Base-by-base conservation (phyloP, 1,284 basidiomycete genomes). In the Puccinia horiana region DNA sequence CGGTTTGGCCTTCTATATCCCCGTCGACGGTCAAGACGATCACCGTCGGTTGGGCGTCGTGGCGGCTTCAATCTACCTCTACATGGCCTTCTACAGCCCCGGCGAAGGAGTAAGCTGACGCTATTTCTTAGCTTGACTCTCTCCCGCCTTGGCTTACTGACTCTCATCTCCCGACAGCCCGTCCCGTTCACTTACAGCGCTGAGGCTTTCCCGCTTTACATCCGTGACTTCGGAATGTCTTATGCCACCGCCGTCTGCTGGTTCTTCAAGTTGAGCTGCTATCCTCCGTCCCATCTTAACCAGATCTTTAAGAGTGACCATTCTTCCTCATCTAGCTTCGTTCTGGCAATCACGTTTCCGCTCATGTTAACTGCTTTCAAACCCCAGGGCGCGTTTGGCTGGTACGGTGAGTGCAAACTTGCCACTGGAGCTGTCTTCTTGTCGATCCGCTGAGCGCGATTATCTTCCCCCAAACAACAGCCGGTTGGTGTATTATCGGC, bases 21-120 rank as follows among this genome's bases (percentile, higher is more conserved):
- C 92, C 85, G 96, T 93, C 87, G 94, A 97, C 81, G 95, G 97
- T 96, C 89, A 94, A 96, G 85, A 94, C 95, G 87, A 91, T 91
- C 42, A 78, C 97, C 89, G 94, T 96, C 85, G 94, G 61, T 93
- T 95, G 88, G 93, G 95, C 37, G 78, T 80, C 2, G 69, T 80
- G n/a, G 78, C 78, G 6, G 87, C 52, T 82, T 85, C 29, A 86
- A 87, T 0, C 89, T 88, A 11, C 88, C 88, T 63, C 86, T 91
- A 49, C 90, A 87, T 8, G 88, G 90, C 40, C 14, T 80, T 80
- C 42, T 79, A 79, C 67, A 79, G 77, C n/a, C 77, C 77, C 18
- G 78, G 78, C 37, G 89, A 92, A 49, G 88, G 12, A 91, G 91
- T 72, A 89, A 92, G 83, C 92, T n/a, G n/a, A n/a, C n/a, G n/a